These are phyloP conservation scores for Tieghemostelium lacteum DNA, from an alignment of 78 protist genomes.

Conservation along the genomic window DNA sequence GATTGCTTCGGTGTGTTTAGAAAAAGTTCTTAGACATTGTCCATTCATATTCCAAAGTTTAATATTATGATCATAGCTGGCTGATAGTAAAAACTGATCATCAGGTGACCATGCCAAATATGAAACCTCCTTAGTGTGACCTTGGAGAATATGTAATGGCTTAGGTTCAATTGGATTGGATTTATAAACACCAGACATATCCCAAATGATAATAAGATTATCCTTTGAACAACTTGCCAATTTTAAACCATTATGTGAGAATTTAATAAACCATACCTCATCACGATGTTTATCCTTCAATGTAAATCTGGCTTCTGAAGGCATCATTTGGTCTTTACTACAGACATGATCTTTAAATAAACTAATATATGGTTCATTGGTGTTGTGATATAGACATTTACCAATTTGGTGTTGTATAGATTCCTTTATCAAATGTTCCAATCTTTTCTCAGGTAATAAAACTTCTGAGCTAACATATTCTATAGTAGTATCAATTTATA, in stretches of 20 bases:
- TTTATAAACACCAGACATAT: slow-evolving; percentile 31
- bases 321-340: slow-evolving; percentile 69
- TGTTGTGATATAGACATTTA: slow-evolving; percentile 83
- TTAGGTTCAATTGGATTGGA: slow-evolving; percentile 30
- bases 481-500: neutral
- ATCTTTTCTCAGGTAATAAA: slow-evolving; percentile 83
- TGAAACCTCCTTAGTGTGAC: slow-evolving; percentile 39
- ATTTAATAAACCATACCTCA: slow-evolving; percentile 88
- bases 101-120: slow-evolving; percentile 72
- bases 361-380: slow-evolving; percentile 6
- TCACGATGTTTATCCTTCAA: slow-evolving; percentile 84
- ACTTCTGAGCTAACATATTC: slow-evolving; percentile 76
- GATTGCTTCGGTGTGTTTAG: slow-evolving; percentile 82
- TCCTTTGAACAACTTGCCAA: slow-evolving; percentile 91
- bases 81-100: slow-evolving; percentile 39
- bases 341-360: slow-evolving; percentile 82
- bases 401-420: slow-evolving; percentile 68
- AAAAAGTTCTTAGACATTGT: slow-evolving; percentile 15
- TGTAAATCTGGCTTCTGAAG: slow-evolving; percentile 30
- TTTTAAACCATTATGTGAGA: slow-evolving; percentile 78
- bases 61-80: slow-evolving; percentile 35
- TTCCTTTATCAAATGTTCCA: slow-evolving; percentile 84
- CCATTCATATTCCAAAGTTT: slow-evolving; percentile 72
- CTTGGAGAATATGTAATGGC: slow-evolving; percentile 6
- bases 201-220: slow-evolving; percentile 81